phyloP scores from a whole-genome alignment of 768 basidiomycete genomes.

The Russula dissimulans region DNA sequence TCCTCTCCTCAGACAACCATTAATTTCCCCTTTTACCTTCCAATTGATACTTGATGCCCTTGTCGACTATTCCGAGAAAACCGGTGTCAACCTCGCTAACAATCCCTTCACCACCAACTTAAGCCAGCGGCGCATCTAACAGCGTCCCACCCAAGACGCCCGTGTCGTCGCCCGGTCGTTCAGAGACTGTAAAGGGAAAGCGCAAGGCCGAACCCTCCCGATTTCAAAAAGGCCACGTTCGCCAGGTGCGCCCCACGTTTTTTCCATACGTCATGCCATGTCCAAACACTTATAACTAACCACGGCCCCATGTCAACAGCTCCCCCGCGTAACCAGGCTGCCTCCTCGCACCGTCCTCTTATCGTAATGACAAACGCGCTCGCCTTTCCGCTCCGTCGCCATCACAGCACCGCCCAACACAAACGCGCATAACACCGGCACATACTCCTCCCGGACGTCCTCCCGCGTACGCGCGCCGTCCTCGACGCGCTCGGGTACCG shows the following conservation, averaged over 20 bases:
- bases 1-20: too few species aligned
- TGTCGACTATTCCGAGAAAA: too few species aligned
- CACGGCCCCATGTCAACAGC: slow-evolving; percentile 15
- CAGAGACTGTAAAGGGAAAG: slow-evolving; percentile 45
- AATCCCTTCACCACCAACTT: too few species aligned
- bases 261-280: slow-evolving; percentile 13
- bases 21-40: too few species aligned
- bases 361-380: slow-evolving; percentile 54
- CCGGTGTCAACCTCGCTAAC: too few species aligned
- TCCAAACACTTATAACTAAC: neutral
- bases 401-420: slow-evolving; percentile 30
- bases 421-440: slow-evolving; percentile 37
- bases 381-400: slow-evolving; percentile 40
- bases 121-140: slow-evolving; percentile 21
- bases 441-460: slow-evolving; percentile 32
- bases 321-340: slow-evolving; percentile 25
- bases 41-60: too few species aligned
- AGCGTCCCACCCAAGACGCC: slow-evolving; percentile 18
- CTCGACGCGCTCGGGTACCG: slow-evolving; percentile 24
- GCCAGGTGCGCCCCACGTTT: slow-evolving; percentile 38
- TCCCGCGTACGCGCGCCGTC: slow-evolving; percentile 20
- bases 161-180: slow-evolving; percentile 16
- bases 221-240: slow-evolving; percentile 54
- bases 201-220: slow-evolving; percentile 66
- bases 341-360: slow-evolving; percentile 62